Evolutionary conservation across 176 grass and related monocot species (phyloP).

Genomic region (Hsuehochloa calcarea): DNA sequence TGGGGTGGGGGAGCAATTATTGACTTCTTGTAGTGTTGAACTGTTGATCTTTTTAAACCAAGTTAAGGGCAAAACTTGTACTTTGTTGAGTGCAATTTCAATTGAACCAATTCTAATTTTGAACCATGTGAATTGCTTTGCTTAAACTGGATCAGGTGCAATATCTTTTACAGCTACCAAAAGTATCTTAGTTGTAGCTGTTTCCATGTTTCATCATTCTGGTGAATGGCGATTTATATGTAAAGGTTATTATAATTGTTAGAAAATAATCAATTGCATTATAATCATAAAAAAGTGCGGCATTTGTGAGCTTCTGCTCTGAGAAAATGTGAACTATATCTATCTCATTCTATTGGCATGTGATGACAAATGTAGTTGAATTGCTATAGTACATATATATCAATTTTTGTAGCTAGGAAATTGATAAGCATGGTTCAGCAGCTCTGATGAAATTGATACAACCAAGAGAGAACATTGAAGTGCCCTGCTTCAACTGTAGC

Average conservation of each 20-base stretch:
- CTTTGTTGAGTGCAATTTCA: background rate
- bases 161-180: background rate
- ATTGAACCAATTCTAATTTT: background rate
- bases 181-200: background rate
- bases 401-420: slow-evolving; percentile 2
- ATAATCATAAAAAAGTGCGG: background rate
- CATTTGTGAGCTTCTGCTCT: background rate
- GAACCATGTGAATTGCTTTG: background rate
- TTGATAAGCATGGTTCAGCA: background rate
- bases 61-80: background rate
- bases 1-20: background rate
- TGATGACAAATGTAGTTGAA: background rate
- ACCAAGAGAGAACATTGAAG: slow-evolving; percentile 35
- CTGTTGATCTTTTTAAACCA: background rate
- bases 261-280: background rate
- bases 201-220: background rate
- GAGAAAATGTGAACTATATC: background rate
- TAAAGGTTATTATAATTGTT: background rate
- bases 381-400: background rate
- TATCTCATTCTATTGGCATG: background rate
- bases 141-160: background rate
- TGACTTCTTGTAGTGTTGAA: background rate
- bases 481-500: slow-evolving; percentile 39
- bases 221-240: background rate
- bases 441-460: slow-evolving; percentile 23